phyloP scores from a whole-genome alignment of 495 filamentous ascomycete genomes.

The Jackrogersella minutella region DNA sequence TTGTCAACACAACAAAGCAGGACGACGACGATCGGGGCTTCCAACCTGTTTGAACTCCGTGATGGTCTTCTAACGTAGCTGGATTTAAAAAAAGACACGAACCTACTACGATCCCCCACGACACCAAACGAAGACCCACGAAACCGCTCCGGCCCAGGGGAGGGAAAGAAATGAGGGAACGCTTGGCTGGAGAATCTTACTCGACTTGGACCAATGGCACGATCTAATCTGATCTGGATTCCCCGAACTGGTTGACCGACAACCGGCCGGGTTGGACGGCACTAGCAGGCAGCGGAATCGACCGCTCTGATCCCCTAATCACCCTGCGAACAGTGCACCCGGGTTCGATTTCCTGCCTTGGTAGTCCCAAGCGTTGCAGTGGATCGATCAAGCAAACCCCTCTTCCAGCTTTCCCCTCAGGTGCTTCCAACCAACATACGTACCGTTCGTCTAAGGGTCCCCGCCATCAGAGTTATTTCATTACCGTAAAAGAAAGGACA shows the following conservation, averaged over 20 bases:
- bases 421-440: too few species aligned
- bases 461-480: background rate
- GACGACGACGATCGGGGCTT: background rate
- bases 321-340: constrained; percentile 25
- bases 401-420: constrained; percentile 32
- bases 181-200: background rate
- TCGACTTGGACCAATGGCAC: constrained; percentile 18
- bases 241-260: constrained; percentile 19
- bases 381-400: constrained; percentile 34
- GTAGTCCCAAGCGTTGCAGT: constrained; percentile 32
- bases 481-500: constrained; percentile 15
- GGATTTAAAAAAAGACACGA: constrained; percentile 5
- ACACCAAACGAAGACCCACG: constrained; percentile 21
- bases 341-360: constrained; percentile 33
- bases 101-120: constrained; percentile 29
- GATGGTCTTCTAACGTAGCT: background rate
- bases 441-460: background rate
- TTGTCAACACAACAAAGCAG: constrained; percentile 11
- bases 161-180: constrained; percentile 1
- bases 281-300: constrained; percentile 21
- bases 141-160: constrained; percentile 24
- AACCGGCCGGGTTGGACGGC: constrained; percentile 15
- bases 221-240: constrained; percentile 39
- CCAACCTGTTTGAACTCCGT: constrained; percentile 6
- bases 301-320: constrained; percentile 19